Conservation (phyloP, 805 yeast species). For the Wickerhamiella vanderwaltii region DNA sequence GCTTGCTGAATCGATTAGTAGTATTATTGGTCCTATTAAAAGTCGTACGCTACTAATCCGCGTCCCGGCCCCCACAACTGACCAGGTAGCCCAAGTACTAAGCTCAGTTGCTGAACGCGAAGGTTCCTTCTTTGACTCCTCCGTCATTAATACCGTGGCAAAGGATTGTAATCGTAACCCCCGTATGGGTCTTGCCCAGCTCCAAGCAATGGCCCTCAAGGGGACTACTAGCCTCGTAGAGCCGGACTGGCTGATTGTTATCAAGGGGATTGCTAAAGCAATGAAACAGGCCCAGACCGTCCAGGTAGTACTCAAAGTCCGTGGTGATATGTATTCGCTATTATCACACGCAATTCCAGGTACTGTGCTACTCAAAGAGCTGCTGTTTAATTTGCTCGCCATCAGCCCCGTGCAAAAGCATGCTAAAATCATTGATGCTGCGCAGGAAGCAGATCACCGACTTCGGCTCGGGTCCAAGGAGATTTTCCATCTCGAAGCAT, state of each 20-base stretch:
- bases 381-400: conserved; percentile 30
- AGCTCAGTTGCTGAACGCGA: conserved; percentile 47
- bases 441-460: conserved; percentile 66
- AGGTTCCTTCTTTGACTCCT: conserved; percentile 30
- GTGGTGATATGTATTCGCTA: conserved; percentile 65
- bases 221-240: conserved; percentile 21
- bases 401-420: conserved; percentile 20
- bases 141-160: conserved; percentile 37
- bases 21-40: conserved; percentile 85
- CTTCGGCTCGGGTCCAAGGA: conserved; percentile 76
- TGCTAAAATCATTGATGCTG: conserved; percentile 36
- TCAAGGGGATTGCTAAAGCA: conserved; percentile 48
- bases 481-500: conserved; percentile 91
- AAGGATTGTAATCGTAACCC: conserved; percentile 53
- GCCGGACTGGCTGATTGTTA: conserved; percentile 86
- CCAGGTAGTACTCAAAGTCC: conserved; percentile 34
- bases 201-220: conserved; percentile 56
- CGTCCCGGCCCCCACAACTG: conserved; percentile 62
- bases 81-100: conserved; percentile 49
- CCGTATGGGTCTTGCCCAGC: conserved; percentile 60
- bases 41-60: conserved; percentile 86
- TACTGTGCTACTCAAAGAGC: conserved; percentile 54
- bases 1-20: conserved; percentile 80
- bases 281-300: conserved; percentile 56
- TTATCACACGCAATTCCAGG: conserved; percentile 92